Evolutionary conservation across 352 stramenopile genomes (phyloP).

Genomic region (Phytopythium ostracodes): DNA sequence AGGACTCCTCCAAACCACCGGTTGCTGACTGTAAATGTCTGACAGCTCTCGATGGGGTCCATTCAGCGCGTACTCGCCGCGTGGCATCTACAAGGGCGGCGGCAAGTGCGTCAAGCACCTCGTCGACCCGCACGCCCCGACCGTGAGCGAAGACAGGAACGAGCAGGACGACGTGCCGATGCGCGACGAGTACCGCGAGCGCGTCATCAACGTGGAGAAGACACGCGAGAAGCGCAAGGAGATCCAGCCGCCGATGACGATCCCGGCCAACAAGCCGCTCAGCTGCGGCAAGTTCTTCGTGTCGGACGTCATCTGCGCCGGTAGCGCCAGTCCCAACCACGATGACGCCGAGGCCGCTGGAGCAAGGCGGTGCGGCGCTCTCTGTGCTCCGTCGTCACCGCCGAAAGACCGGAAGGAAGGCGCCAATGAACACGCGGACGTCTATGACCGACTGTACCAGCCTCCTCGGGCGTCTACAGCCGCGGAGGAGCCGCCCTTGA

Average conservation of each 20-base stretch:
- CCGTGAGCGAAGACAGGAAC: background rate
- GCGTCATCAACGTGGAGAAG: conserved; percentile 53
- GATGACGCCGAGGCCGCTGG: conserved; percentile 10
- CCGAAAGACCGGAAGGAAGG: conserved; percentile 16
- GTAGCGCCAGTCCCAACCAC: conserved; percentile 12
- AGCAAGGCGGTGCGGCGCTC: conserved; percentile 21
- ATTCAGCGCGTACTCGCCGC: conserved; percentile 48
- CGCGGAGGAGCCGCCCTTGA: conserved; percentile 29
- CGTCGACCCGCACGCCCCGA: conserved; percentile 8
- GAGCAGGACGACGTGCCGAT: conserved; percentile 10
- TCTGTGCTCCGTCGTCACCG: conserved; percentile 21
- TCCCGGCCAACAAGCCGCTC: conserved; percentile 51
- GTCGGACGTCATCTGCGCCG: conserved; percentile 31
- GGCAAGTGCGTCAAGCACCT: conserved; percentile 37
- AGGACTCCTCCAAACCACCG: background rate
- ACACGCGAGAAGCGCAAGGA: conserved; percentile 60
- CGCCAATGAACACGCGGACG: conserved; percentile 3
- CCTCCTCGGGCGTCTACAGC: conserved; percentile 16
- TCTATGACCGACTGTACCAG: conserved; percentile 27
- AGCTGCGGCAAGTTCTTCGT: conserved; percentile 60
- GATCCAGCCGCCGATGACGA: conserved; percentile 57
- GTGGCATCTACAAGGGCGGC: conserved; percentile 48
- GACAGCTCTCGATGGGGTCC: too few species aligned
- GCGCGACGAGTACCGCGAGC: conserved; percentile 38
- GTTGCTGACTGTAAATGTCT: too few species aligned